Evolutionary conservation across 2,329 filamentous ascomycete species (phyloP), one percentile per base, ranked within the genome.

Genomic region (Aspergillus fructus): DNA sequence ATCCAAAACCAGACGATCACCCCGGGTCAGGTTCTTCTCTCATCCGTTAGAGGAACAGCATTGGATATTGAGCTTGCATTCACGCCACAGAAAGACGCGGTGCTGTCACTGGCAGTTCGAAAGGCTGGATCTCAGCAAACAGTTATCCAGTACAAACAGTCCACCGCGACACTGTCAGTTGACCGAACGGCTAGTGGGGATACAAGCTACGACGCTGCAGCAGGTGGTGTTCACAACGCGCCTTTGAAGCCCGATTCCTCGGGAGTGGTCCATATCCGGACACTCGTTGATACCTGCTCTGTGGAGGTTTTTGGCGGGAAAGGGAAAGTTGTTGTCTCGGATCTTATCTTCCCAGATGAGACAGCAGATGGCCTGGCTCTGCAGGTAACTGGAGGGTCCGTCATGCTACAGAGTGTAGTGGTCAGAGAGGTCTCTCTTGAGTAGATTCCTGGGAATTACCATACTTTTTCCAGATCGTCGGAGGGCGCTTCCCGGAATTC

Each of bases 251-350:
- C 41, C 5, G 55, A 58, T 41, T 11, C 2, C 2, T 27, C 55
- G 2, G 55, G 45, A 3, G 9, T 47, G n/a, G 55, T 58, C 4
- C 50, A 15, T 12, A 49, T 58, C 40, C 11, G 55, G 9, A 17
- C 41, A 0, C 24, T 54, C 17, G 50, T 58, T n/a, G 55, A 58
- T 30, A 58, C 50, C n/a, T 58, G 55, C 13, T 58, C 55, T 8
- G 39, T 58, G 11, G 50, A 58, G n/a, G 55, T 58, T 2, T 58
- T 58, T 34, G 55, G 55, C 6, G 55, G 55, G 11, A 11, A 49
- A n/a, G 55, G 50, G 7, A 45, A 58, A 12, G 55, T 41, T 5
- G 55, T 54, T 6, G 54, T 58, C n/a, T 58, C 55, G 2, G 45
- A 58, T 39, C 24, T 58, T 12, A 58, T 58, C 8, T 54, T 58